These are phyloP conservation scores for Phytophthora rubi DNA, from an alignment of 352 stramenopile genomes.

Conservation along the genomic window DNA sequence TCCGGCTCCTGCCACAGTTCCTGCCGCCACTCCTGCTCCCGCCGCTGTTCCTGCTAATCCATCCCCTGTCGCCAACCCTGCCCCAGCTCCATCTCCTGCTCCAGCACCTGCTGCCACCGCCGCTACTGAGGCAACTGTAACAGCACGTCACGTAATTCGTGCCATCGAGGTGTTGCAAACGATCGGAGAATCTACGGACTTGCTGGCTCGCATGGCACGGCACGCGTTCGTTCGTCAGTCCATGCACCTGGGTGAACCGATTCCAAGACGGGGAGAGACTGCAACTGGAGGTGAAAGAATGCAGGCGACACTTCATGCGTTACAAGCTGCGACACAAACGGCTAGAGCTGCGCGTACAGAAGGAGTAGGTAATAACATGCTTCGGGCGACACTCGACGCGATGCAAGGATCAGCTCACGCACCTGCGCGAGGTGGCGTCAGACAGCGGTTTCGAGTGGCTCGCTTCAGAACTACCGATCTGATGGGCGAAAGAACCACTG, in stretches of 20 bases:
- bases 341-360: neutral
- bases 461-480: constrained; percentile 26
- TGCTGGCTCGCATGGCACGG: constrained; percentile 55
- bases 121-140: constrained; percentile 14
- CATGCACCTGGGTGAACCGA: constrained; percentile 30
- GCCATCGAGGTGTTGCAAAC: constrained; percentile 62
- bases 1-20: neutral
- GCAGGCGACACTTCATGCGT: constrained; percentile 10
- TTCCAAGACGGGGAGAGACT: constrained; percentile 18
- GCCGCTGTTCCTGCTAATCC: no score
- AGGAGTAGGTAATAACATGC: constrained; percentile 5
- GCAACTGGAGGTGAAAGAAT: constrained; percentile 7
- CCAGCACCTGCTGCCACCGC: no score
- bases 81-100: no score
- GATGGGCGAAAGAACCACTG: constrained; percentile 1
- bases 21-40: no score
- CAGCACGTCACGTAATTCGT: constrained; percentile 38
- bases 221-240: constrained; percentile 61
- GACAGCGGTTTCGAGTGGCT: constrained; percentile 31
- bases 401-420: constrained; percentile 14
- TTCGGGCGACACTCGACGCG: constrained; percentile 14
- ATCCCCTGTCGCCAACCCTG: no score
- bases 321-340: neutral
- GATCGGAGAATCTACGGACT: constrained; percentile 57
- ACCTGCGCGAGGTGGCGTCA: constrained; percentile 4